phyloP scores from a whole-genome alignment of 2,329 filamentous ascomycete genomes.

The Cordyceps cateniannulata region DNA sequence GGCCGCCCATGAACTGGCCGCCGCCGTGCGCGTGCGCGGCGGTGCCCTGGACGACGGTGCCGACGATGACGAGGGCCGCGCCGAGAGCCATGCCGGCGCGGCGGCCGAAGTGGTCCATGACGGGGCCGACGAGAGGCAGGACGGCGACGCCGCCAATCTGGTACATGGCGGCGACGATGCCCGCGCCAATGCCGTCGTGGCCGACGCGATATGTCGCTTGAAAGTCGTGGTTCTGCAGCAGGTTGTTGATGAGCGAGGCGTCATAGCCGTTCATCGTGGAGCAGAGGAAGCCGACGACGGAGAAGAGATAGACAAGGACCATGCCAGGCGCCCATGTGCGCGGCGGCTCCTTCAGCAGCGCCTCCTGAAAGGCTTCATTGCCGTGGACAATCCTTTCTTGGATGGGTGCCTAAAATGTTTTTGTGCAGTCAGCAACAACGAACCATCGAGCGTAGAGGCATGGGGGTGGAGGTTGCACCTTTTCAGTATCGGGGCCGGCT shows the following conservation, averaged over 20 bases:
- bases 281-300: constrained; percentile 42
- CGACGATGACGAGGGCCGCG: constrained; percentile 36
- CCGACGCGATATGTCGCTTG: constrained; percentile 32
- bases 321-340: constrained; percentile 32
- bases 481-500: neutral
- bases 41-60: constrained; percentile 22
- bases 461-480: neutral
- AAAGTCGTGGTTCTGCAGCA: constrained; percentile 31
- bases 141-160: constrained; percentile 43
- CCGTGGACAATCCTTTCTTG: constrained; percentile 40
- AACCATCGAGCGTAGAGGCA: neutral
- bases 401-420: constrained; percentile 13
- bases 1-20: constrained; percentile 48
- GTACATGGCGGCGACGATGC: constrained; percentile 46
- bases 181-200: constrained; percentile 40
- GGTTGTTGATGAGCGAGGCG: constrained; percentile 15
- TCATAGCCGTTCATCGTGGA: constrained; percentile 49
- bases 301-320: constrained; percentile 37
- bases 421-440: too few relatives aligned
- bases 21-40: constrained; percentile 14
- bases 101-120: constrained; percentile 41
- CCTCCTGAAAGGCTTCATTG: constrained; percentile 48
- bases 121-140: constrained; percentile 34
- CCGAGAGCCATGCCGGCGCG: constrained; percentile 43
- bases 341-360: constrained; percentile 46